A percentile compares a stretch with the other conserved stretches of the same genome.
phyloP scores from a whole-genome alignment of 2,329 filamentous ascomycete species.

The Leptographium wingfieldii region DNA sequence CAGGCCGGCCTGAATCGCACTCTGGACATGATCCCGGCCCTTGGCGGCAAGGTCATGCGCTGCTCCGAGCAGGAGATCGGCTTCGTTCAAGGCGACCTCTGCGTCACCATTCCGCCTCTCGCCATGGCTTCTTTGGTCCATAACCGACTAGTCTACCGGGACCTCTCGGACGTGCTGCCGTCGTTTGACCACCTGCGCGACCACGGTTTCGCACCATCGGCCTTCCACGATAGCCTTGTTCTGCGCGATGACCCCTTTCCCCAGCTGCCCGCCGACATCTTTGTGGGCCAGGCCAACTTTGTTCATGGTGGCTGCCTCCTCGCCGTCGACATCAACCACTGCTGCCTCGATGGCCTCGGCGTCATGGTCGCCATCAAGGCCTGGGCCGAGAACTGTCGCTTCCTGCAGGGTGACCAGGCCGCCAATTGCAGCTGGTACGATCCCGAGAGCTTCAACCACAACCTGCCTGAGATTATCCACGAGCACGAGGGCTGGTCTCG shows the following conservation, averaged over 20 bases:
- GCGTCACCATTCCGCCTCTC: neutral
- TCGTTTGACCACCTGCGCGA: neutral
- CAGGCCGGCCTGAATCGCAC: neutral
- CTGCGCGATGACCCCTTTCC: constrained; percentile 3
- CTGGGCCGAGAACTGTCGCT: constrained; percentile 2
- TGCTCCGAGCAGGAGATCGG: neutral
- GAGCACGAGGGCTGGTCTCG: neutral
- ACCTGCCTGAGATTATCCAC: neutral
- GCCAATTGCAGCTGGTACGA: neutral
- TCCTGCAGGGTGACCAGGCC: neutral
- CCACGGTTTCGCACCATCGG: neutral
- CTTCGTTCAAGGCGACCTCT: neutral
- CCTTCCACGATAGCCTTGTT: neutral
- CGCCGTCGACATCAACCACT: constrained; percentile 2
- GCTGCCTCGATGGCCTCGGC: constrained; percentile 2
- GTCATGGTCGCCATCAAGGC: neutral
- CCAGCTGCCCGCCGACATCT: neutral
- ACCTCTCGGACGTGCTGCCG: neutral
- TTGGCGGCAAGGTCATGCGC: constrained; percentile 1
- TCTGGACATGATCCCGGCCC: neutral
- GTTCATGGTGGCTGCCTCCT: constrained; percentile 1
- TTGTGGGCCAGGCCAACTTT: constrained; percentile 3
- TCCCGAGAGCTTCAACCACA: constrained; percentile 4
- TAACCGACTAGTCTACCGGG: neutral
- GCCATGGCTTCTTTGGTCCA: neutral